Evolutionary conservation across 1,284 basidiomycete genomes (phyloP), one percentile per base, ranked within the genome.

Genomic region (Microbotryum saponariae): DNA sequence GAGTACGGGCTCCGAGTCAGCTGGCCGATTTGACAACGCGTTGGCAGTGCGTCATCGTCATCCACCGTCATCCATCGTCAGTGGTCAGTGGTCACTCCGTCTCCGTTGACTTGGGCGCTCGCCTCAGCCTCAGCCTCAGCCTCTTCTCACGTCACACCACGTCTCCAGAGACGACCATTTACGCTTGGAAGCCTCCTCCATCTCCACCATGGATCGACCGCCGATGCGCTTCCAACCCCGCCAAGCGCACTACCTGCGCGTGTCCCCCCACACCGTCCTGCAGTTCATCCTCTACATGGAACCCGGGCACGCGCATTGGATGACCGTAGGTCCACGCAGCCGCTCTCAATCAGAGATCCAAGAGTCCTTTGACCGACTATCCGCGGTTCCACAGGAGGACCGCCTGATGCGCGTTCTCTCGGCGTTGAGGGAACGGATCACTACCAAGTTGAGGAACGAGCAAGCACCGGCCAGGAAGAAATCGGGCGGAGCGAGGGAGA

Each of bases 221-320:
- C 37, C 45, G 29, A 46, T 14, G 42, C 53, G 47, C 50, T 76
- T 73, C 63, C 60, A 70, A 6, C 70, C 72, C 21, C 73, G 74
- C n/a, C 73, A 75, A 56, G 65, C 73, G 31, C 73, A 68, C 55
- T 78, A 77, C 69, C 70, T 78, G 8, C 75, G 76, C 29, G 72
- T 75, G 33, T 74, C 72, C 3, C 71, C 74, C 6, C 68, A 69
- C 25, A 65, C 73, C 9, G 75, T 77, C 10, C 66, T 78, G 0
- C 74, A 74, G 50, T 72, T 74, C 63, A 68, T 75, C 60, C 67
- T 78, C 48, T 76, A 76, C 64, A 68, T 78, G 49, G 77, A 78
- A 62, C 68, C 73, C 10, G 67, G 73, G 20, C 74, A 77, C 55
- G 69, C 76, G 0, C 62, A 68, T 12, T 78, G 76, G 76, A 74